Percentiles rank a stretch among this genome's conserved stretches.
Evolutionary conservation across 495 filamentous ascomycete species (phyloP).

Genomic region (Penicillium pulvis): DNA sequence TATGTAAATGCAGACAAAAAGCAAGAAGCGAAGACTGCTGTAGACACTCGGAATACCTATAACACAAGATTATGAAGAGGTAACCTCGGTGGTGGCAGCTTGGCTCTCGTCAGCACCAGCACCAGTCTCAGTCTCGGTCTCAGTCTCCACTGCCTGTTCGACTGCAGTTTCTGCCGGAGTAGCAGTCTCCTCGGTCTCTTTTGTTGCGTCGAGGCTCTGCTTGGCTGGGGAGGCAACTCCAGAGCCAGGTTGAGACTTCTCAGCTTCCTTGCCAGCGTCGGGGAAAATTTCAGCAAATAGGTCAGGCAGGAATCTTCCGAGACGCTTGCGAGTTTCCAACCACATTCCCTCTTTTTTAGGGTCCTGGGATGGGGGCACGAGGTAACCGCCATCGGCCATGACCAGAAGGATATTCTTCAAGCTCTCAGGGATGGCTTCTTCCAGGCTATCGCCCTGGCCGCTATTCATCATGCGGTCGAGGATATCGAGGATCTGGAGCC

Average conservation of each 20-base stretch:
- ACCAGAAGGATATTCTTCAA: slow-evolving; percentile 96
- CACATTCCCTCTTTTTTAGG: slow-evolving; percentile 54
- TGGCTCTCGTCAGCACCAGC: slow-evolving; percentile 2
- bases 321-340: slow-evolving; percentile 75
- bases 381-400: slow-evolving; percentile 87
- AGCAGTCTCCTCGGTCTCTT: slow-evolving; percentile 18
- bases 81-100: slow-evolving; percentile 7
- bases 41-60: background rate
- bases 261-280: slow-evolving; percentile 27
- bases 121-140: background rate
- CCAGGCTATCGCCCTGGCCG: slow-evolving; percentile 83
- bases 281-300: slow-evolving; percentile 60
- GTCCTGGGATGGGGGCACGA: slow-evolving; percentile 64
- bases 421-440: slow-evolving; percentile 76
- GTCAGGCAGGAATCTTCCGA: slow-evolving; percentile 87
- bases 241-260: slow-evolving; percentile 27
- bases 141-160: slow-evolving; percentile 1
- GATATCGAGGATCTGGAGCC: slow-evolving; percentile 89
- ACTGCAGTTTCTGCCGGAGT: slow-evolving; percentile 4
- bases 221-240: slow-evolving; percentile 23
- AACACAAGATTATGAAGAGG: slow-evolving; percentile 5
- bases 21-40: slow-evolving; percentile 1
- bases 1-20: slow-evolving; percentile 20
- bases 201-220: slow-evolving; percentile 14
- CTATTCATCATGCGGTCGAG: slow-evolving; percentile 97